phyloP scores from a whole-genome alignment of 495 filamentous ascomycete genomes.

The Aspergillus bridgeri region DNA sequence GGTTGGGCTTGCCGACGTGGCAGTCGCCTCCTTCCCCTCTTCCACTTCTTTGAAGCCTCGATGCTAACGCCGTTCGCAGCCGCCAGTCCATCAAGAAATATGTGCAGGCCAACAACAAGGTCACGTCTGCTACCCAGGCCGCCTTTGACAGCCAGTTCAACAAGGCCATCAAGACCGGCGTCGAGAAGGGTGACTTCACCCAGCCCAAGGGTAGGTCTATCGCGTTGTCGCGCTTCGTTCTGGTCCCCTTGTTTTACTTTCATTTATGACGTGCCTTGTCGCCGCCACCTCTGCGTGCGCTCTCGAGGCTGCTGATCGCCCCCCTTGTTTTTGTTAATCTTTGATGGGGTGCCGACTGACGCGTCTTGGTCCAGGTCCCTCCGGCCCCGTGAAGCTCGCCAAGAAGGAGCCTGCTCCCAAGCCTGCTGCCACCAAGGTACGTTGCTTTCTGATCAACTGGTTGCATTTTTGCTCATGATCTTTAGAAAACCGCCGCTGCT shows the following conservation, averaged over 20 bases:
- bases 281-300: not conserved
- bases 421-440: slow-evolving; percentile 52
- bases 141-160: slow-evolving; percentile 93
- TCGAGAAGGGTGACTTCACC: slow-evolving; percentile 82
- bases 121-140: slow-evolving; percentile 60
- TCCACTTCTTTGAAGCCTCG: slow-evolving; percentile 7
- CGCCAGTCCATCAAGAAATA: slow-evolving; percentile 98
- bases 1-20: slow-evolving; percentile 18
- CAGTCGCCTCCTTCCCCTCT: slow-evolving; percentile 4
- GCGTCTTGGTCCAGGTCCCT: slow-evolving; percentile 59
- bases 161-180: slow-evolving; percentile 82
- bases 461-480: not conserved
- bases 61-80: slow-evolving; percentile 44
- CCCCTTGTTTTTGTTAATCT: slow-evolving; percentile 9
- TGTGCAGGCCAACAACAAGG: slow-evolving; percentile 91
- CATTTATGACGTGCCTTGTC: not conserved
- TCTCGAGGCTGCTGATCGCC: slow-evolving; percentile 3
- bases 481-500: slow-evolving; percentile 40
- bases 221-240: not conserved
- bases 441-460: not conserved
- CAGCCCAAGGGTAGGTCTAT: slow-evolving; percentile 86
- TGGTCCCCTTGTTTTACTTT: not conserved
- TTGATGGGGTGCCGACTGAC: slow-evolving; percentile 34
- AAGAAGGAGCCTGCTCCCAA: slow-evolving; percentile 69
- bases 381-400: slow-evolving; percentile 92